Evolutionary conservation across 2,329 filamentous ascomycete genomes (phyloP).

Genomic region (Cyphellophora europaea): DNA sequence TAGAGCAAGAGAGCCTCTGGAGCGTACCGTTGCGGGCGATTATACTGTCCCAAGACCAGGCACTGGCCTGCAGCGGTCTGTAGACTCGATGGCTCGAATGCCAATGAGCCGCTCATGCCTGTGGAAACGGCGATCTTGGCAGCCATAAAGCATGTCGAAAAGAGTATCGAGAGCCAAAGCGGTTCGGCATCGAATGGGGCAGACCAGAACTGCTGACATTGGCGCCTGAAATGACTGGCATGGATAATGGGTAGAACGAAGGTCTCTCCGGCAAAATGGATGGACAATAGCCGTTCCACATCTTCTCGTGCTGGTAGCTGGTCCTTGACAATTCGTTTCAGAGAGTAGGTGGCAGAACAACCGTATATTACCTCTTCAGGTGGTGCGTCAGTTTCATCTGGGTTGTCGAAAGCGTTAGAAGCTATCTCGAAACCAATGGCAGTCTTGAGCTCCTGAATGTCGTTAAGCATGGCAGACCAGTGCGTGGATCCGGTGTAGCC

Average conservation of each 20-base stretch:
- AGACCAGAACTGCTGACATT: conserved; percentile 46
- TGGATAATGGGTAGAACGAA: conserved; percentile 17
- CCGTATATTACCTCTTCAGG: conserved; percentile 11
- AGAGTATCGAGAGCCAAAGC: conserved; percentile 45
- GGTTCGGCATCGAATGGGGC: conserved; percentile 37
- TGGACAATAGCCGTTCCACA: conserved; percentile 15
- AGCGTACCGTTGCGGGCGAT: not conserved
- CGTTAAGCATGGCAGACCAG: conserved; percentile 32
- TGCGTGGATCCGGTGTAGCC: conserved; percentile 30
- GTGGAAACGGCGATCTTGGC: conserved; percentile 9
- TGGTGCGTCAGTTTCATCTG: conserved; percentile 8
- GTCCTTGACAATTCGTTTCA: conserved; percentile 12
- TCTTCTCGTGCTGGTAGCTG: conserved; percentile 12
- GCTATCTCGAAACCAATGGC: conserved; percentile 2
- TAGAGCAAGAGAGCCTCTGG: not conserved
- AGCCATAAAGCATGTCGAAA: conserved; percentile 36
- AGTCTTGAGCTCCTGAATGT: conserved; percentile 18
- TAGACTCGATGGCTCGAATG: not conserved
- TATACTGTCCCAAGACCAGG: conserved; percentile 1
- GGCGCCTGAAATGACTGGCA: conserved; percentile 15
- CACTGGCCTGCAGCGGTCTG: not conserved
- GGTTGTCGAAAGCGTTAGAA: conserved; percentile 7
- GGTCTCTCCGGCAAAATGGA: conserved; percentile 16
- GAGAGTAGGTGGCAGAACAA: conserved; percentile 4
- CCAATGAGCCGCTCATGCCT: not conserved